phyloP scores from a whole-genome alignment of 192 early-diverging fungal genomes.

The Rhizoclosmatium sp. region DNA sequence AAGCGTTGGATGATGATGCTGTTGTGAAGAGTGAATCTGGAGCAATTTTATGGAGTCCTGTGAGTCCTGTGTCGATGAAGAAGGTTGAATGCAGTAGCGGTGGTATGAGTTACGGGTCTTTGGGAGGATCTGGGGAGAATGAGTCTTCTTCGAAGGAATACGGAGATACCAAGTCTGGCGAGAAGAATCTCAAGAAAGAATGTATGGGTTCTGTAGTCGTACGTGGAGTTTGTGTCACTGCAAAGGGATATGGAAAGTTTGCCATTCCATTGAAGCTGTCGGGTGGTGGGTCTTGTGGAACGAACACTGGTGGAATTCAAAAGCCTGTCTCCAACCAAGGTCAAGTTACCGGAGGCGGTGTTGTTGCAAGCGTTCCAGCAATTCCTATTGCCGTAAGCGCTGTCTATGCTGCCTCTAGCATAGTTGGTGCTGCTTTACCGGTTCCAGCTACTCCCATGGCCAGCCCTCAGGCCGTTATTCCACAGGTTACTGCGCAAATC shows the following conservation, averaged over 20 bases:
- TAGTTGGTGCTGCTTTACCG: background rate
- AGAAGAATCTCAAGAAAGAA: background rate
- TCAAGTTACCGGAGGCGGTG: background rate
- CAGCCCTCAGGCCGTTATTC: too few relatives aligned
- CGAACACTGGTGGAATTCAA: background rate
- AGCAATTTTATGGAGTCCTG: conserved; percentile 17
- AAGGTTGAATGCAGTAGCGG: background rate
- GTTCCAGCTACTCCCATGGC: background rate
- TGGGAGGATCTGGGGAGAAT: background rate
- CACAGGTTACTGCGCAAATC: too few relatives aligned
- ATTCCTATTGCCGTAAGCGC: background rate
- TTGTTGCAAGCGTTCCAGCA: background rate
- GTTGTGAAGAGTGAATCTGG: conserved; percentile 2
- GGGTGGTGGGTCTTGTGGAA: background rate
- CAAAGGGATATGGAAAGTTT: conserved; percentile 13
- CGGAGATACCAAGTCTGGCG: background rate
- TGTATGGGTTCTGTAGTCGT: background rate
- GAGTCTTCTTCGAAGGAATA: background rate
- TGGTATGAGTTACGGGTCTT: background rate
- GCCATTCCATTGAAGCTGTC: background rate
- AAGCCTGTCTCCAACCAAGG: background rate
- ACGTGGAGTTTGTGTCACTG: conserved; percentile 12
- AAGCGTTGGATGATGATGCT: conserved; percentile 31
- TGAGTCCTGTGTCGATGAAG: background rate
- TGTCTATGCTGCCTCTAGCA: background rate